A percentile compares a stretch with the other conserved stretches of the same genome.
These are phyloP conservation scores for Starmerella etchellsii DNA, from an alignment of 805 yeast genomes.

Conservation along the genomic window DNA sequence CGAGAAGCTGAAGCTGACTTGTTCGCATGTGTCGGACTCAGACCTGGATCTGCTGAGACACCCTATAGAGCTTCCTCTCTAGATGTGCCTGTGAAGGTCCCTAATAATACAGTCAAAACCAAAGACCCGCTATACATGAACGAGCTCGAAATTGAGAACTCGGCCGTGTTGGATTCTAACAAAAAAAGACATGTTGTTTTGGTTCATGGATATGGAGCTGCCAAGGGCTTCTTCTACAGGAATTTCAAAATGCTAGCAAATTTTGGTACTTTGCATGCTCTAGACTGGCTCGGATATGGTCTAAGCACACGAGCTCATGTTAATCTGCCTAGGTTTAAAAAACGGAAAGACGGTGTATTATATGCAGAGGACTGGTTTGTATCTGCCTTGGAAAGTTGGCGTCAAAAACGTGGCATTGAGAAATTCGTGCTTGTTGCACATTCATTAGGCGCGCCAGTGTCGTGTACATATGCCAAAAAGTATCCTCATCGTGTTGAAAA, in stretches of 20 bases:
- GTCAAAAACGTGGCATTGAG: conserved; percentile 36
- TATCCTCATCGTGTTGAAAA: conserved; percentile 51
- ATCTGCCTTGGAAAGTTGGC: conserved; percentile 55
- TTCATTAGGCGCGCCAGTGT: conserved; percentile 83
- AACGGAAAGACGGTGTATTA: conserved; percentile 30
- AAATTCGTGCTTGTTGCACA: conserved; percentile 62
- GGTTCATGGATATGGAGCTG: conserved; percentile 90
- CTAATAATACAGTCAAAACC: neutral
- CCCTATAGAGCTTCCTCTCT: conserved; percentile 14
- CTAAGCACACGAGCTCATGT: conserved; percentile 48
- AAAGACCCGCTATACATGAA: conserved; percentile 35
- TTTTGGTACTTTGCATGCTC: conserved; percentile 65
- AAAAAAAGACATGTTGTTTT: conserved; percentile 47
- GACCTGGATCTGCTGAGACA: conserved; percentile 20
- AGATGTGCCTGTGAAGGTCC: conserved; percentile 30
- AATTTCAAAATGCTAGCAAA: conserved; percentile 43
- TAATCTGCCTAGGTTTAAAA: conserved; percentile 39
- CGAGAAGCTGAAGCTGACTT: conserved; percentile 37
- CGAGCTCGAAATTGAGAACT: conserved; percentile 47
- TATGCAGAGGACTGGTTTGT: conserved; percentile 52
- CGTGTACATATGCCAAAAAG: conserved; percentile 51
- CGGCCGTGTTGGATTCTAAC: conserved; percentile 5
- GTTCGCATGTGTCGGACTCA: conserved; percentile 43
- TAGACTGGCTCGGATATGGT: conserved; percentile 86
- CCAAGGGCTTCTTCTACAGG: conserved; percentile 66